phyloP scores from a whole-genome alignment of 257 asterid species.

The Solanum appendiculatum region DNA sequence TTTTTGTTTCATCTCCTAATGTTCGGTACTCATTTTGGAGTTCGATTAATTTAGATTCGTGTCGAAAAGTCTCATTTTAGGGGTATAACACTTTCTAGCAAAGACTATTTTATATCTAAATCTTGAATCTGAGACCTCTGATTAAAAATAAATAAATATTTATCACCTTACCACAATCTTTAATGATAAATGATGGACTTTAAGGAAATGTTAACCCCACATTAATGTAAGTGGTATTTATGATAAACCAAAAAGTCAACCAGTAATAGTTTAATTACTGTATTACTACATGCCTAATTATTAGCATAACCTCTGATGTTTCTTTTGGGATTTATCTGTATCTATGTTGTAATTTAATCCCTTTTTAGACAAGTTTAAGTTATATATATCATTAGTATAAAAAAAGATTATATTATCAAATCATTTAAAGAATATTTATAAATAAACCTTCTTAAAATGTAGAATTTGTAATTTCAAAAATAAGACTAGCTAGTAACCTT shows the following conservation, averaged over 20 bases:
- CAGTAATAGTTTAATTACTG: not conserved
- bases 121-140: accelerated
- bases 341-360: not conserved
- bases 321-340: not conserved
- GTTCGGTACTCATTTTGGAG: not conserved
- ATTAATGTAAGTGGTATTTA: not conserved
- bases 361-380: not conserved
- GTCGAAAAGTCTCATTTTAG: too few relatives aligned
- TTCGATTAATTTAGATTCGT: too few relatives aligned
- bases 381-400: not conserved
- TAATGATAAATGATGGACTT: not conserved
- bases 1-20: not conserved
- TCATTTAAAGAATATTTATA: accelerated
- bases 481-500: not conserved
- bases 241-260: not conserved
- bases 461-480: not conserved
- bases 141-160: too few relatives aligned
- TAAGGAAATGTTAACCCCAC: slow-evolving; percentile 17
- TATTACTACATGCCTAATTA: not conserved
- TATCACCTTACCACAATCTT: not conserved
- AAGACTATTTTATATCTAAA: too few relatives aligned
- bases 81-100: too few relatives aligned
- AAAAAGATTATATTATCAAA: not conserved
- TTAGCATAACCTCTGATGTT: not conserved
- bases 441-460: not conserved